A percentile compares a stretch with the other conserved stretches of the same genome.
phyloP scores from a whole-genome alignment of 495 filamentous ascomycete species.

The Aspergillus biplanus region DNA sequence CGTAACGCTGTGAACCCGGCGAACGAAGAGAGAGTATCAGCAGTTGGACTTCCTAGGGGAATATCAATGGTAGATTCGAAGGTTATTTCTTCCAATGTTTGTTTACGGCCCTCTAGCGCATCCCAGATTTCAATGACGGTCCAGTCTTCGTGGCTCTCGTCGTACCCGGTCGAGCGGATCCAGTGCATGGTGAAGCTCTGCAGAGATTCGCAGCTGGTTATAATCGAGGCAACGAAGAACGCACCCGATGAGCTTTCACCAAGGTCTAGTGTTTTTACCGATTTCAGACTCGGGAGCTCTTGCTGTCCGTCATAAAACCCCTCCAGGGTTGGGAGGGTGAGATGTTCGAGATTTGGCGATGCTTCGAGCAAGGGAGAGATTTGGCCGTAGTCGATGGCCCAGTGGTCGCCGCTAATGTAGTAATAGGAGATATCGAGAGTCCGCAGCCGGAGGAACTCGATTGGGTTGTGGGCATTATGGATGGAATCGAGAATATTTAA shows the following conservation, averaged over 20 bases:
- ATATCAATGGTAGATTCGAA: neutral
- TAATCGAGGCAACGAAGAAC: neutral
- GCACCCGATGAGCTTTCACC: conserved; percentile 2
- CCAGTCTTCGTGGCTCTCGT: conserved; percentile 4
- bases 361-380: neutral
- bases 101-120: neutral
- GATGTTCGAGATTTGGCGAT: neutral
- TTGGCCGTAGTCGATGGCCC: neutral
- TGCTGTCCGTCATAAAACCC: neutral
- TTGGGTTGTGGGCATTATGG: neutral
- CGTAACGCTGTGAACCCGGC: neutral
- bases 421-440: neutral
- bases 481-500: neutral
- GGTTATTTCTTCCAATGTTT: neutral
- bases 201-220: conserved; percentile 3
- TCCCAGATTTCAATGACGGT: neutral
- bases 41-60: neutral
- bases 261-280: conserved; percentile 3
- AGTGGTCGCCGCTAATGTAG: conserved; percentile 2
- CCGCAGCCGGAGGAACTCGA: neutral
- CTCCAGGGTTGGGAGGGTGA: neutral
- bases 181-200: neutral
- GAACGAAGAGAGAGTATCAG: neutral
- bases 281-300: neutral
- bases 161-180: neutral